Conservation (phyloP, 306 rosid species). For the Sphenostylis stenocarpa region DNA sequence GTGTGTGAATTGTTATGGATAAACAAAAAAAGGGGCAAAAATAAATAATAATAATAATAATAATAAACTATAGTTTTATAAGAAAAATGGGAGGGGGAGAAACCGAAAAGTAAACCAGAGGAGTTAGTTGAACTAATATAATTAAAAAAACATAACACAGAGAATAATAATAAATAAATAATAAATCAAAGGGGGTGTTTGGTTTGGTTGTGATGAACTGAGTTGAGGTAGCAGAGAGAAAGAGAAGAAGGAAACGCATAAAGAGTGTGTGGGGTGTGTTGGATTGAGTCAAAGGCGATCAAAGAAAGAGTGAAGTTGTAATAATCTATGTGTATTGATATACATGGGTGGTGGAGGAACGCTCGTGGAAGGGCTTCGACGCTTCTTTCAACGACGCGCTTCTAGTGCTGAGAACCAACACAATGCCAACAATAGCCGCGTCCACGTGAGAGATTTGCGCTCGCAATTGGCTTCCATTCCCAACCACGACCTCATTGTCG, state of each 20-base stretch:
- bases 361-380: conserved; percentile 47
- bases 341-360: conserved; percentile 58
- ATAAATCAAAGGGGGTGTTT: background rate
- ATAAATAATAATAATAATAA: background rate
- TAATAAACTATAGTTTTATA: too few relatives aligned
- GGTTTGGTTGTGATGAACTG: background rate
- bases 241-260: background rate
- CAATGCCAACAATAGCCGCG: background rate
- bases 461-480: conserved; percentile 43
- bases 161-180: background rate
- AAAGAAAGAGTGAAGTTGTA: conserved; percentile 5
- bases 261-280: background rate
- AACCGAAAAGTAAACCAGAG: background rate
- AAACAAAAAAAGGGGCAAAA: background rate
- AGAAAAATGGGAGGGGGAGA: background rate
- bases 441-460: conserved; percentile 41
- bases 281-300: conserved; percentile 33
- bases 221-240: background rate
- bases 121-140: background rate
- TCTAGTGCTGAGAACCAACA: background rate
- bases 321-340: background rate
- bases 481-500: background rate
- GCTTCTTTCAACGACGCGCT: conserved; percentile 50
- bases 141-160: too few relatives aligned
- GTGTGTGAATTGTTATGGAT: too few relatives aligned